Evolutionary conservation across 352 stramenopile genomes (phyloP).

Genomic region (Aphanomyces astaci): DNA sequence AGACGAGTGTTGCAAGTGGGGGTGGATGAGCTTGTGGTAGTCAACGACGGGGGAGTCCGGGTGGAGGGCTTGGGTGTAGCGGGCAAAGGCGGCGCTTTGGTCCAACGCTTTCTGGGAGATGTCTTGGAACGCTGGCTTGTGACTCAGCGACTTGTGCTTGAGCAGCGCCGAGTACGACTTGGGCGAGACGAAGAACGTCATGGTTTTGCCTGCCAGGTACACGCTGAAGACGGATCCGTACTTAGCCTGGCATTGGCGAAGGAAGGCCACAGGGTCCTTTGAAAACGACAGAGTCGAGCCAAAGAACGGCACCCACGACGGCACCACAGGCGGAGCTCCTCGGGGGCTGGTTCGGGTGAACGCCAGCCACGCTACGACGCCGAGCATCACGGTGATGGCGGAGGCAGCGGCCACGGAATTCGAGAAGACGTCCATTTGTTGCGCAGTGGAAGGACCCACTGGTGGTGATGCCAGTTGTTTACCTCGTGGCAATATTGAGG

Average conservation of each 20-base stretch:
- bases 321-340: constrained; percentile 3
- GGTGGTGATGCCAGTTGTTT: no score
- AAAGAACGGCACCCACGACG: constrained; percentile 15
- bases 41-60: background rate
- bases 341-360: background rate
- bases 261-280: background rate
- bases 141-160: constrained; percentile 3
- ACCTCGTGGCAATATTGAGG: background rate
- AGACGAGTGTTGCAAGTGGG: background rate
- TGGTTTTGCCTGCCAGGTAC: constrained; percentile 2
- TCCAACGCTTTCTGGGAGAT: background rate
- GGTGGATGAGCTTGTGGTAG: background rate
- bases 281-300: constrained; percentile 14
- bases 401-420: no score
- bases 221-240: constrained; percentile 14
- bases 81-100: background rate
- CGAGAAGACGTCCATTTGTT: no score
- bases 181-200: constrained; percentile 20
- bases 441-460: no score
- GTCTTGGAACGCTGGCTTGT: constrained; percentile 4
- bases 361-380: background rate
- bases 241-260: background rate
- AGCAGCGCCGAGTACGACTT: constrained; percentile 3
- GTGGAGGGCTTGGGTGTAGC: background rate
- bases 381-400: background rate